Base-by-base conservation (phyloP, 2,329 filamentous ascomycete genomes). In the Botrytis cinerea region DNA sequence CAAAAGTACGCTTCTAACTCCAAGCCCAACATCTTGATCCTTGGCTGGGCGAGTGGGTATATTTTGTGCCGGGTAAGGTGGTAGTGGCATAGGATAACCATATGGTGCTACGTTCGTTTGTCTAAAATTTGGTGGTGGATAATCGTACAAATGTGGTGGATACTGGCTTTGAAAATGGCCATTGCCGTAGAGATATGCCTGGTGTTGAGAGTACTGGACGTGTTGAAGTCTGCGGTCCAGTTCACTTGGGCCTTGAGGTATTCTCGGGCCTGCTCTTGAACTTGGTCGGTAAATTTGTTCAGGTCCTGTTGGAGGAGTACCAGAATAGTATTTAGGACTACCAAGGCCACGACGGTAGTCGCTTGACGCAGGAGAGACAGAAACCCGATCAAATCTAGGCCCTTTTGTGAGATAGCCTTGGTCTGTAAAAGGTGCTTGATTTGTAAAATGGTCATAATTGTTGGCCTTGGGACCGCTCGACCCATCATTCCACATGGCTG, bases 1-100 rank as follows among this genome's bases (percentile, higher is more conserved):
- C 2, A 98, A 85, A 14, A 95, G 83, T 22, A 86, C 83, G 81
- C 94, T 97, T 78, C 93, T 88, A 22, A 92, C 83, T 71, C 88
- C 88, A 74, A 89, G 75, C 18, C 79, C 81, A 25, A 79, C 75
- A 78, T 82, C 81, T 51, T 81, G 78, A 57, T 81, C 80, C 71
- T 80, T 80, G 22, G 78, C 75, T 59, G 80, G 80, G 5, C 78
- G 77, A 40, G 79, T 79, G 20, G 80, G 79, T 57, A 80, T 77
- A 12, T 72, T 48, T 40, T 77, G 77, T 18, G 76, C 71, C 25
- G 75, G 64, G 46, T 79, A 81, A 3, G 78, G 66, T 48, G 76
- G 78, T 61, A 81, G 72, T 48, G 78, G 81, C 63, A 83, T 73
- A 40, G 77, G 75, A 74, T 83, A 85, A 59, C 80, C 78, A 51